A percentile compares a stretch with the other conserved stretches of the same genome.
phyloP scores from a whole-genome alignment of 768 basidiomycete species.

The Leucogyrophana mollusca region DNA sequence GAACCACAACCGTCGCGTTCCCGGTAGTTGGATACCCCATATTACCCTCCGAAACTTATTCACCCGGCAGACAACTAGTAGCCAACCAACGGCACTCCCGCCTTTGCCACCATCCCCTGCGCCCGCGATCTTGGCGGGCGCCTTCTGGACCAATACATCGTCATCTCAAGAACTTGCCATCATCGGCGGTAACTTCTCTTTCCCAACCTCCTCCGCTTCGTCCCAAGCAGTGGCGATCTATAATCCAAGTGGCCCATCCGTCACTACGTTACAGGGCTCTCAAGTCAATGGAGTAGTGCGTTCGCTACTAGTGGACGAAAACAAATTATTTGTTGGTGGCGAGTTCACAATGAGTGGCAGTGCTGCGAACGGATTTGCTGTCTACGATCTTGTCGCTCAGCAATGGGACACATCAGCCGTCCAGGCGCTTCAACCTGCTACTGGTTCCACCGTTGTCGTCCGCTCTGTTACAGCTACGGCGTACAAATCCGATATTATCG shows the following conservation, averaged over 20 bases:
- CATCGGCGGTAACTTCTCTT: slow-evolving; percentile 89
- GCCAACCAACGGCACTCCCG: slow-evolving; percentile 52
- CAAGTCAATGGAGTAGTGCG: slow-evolving; percentile 76
- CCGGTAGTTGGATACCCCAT: slow-evolving; percentile 49
- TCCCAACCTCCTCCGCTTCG: slow-evolving; percentile 36
- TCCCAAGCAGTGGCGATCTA: slow-evolving; percentile 71
- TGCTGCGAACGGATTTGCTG: slow-evolving; percentile 65
- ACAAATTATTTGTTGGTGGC: slow-evolving; percentile 80
- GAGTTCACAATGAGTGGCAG: slow-evolving; percentile 67
- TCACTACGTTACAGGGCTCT: slow-evolving; percentile 56
- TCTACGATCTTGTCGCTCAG: slow-evolving; percentile 71
- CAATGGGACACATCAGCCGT: slow-evolving; percentile 60
- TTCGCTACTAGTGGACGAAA: slow-evolving; percentile 68
- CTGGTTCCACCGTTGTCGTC: slow-evolving; percentile 60
- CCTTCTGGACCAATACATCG: slow-evolving; percentile 85
- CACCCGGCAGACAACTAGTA: slow-evolving; percentile 49
- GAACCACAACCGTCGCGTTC: slow-evolving; percentile 31
- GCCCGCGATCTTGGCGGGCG: slow-evolving; percentile 81
- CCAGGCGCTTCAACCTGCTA: slow-evolving; percentile 56
- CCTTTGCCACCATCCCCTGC: slow-evolving; percentile 54
- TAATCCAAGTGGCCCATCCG: slow-evolving; percentile 46
- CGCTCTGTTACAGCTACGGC: slow-evolving; percentile 67
- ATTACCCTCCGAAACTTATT: slow-evolving; percentile 41
- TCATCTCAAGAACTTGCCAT: slow-evolving; percentile 66
- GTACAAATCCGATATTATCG: slow-evolving; percentile 56